phyloP scores from a whole-genome alignment of 306 rosid genomes.

The Pachyrhizus erosus region DNA sequence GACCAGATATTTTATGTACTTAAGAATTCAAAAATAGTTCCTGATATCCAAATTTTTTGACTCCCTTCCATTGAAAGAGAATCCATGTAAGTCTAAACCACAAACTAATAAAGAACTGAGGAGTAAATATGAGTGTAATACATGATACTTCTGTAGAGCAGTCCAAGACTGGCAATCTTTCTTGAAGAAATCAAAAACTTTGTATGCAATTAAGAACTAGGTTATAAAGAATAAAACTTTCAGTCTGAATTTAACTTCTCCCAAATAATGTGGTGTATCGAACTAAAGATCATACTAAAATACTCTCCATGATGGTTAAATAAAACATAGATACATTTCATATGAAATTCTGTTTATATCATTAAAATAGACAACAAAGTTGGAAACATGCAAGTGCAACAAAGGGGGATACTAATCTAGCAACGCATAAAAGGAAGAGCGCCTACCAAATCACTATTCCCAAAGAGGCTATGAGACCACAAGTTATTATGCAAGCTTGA shows the following conservation, averaged over 20 bases:
- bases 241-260: conserved; percentile 29
- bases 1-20: conserved; percentile 2
- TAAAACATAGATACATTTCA: neutral
- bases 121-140: conserved; percentile 48
- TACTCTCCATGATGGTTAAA: conserved; percentile 2
- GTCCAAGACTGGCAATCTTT: conserved; percentile 73
- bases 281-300: conserved; percentile 14
- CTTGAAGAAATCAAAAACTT: neutral
- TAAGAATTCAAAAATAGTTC: conserved; percentile 3
- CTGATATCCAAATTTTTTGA: neutral
- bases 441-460: conserved; percentile 82
- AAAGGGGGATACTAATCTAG: neutral
- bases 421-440: conserved; percentile 31
- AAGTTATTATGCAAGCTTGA: conserved; percentile 83
- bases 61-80: conserved; percentile 9
- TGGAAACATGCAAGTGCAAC: neutral
- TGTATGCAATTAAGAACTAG: conserved; percentile 14
- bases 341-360: conserved; percentile 30
- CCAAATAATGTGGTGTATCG: conserved; percentile 9
- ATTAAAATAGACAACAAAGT: neutral
- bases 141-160: conserved; percentile 81
- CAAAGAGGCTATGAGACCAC: conserved; percentile 72
- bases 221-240: conserved; percentile 21
- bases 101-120: conserved; percentile 23
- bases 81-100: conserved; percentile 6